Conservation (phyloP, 345 rosid species). For the Rhizophora apiculata region DNA sequence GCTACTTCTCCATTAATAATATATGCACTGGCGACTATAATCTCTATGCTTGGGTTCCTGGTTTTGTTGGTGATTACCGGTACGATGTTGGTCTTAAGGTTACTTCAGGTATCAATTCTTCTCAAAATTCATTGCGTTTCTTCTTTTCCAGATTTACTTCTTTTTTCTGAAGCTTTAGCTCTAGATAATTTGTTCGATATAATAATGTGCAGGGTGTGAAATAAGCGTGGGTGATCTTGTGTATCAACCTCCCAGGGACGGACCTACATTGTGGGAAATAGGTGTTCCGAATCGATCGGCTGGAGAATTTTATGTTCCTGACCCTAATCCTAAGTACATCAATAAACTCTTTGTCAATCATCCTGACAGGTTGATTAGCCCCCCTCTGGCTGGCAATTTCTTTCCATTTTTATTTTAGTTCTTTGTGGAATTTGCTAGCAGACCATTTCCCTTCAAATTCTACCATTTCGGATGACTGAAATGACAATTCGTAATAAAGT, state of each 20-base stretch:
- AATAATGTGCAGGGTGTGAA: slow-evolving; percentile 13
- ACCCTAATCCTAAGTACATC: slow-evolving; percentile 21
- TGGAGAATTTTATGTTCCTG: slow-evolving; percentile 24
- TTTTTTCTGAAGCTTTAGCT: background rate
- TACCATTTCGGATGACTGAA: too few relatives aligned
- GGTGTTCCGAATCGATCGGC: slow-evolving; percentile 34
- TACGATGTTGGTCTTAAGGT: slow-evolving; percentile 12
- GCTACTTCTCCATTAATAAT: slow-evolving; percentile 17
- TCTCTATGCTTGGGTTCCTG: slow-evolving; percentile 30
- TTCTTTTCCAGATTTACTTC: background rate
- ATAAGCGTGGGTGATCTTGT: slow-evolving; percentile 19
- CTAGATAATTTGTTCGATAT: background rate
- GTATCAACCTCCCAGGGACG: slow-evolving; percentile 31
- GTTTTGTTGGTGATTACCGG: slow-evolving; percentile 25
- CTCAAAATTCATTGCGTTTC: background rate
- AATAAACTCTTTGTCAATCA: slow-evolving; percentile 25
- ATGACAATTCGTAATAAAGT: too few relatives aligned
- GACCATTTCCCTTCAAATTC: too few relatives aligned
- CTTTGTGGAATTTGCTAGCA: too few relatives aligned
- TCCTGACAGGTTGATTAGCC: slow-evolving; percentile 27
- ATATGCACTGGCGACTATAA: slow-evolving; percentile 18
- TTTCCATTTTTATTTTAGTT: too few relatives aligned
- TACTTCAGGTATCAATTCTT: slow-evolving; percentile 12
- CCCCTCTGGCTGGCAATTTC: too few relatives aligned
- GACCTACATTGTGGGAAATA: slow-evolving; percentile 31